phyloP scores from a whole-genome alignment of 2,329 filamentous ascomycete species.

The Trichophyton schoenleinii region DNA sequence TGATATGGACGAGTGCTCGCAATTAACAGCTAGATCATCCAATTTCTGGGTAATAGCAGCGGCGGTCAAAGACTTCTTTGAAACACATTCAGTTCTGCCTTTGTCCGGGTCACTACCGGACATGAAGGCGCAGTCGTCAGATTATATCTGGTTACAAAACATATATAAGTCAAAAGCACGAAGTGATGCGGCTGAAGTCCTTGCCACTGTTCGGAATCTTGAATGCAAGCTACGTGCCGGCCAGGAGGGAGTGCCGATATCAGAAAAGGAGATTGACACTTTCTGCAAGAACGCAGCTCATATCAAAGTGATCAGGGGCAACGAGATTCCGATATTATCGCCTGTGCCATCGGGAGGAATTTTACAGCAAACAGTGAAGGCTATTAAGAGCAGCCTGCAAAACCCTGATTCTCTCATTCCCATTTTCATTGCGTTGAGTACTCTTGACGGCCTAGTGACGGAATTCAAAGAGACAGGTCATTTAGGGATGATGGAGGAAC shows the following conservation, averaged over 20 bases:
- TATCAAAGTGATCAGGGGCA: conserved; percentile 69
- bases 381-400: conserved; percentile 26
- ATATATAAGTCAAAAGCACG: conserved; percentile 85
- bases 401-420: conserved; percentile 50
- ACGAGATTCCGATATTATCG: conserved; percentile 39
- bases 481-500: conserved; percentile 1
- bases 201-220: conserved; percentile 47
- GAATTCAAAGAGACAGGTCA: conserved; percentile 38
- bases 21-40: conserved; percentile 37
- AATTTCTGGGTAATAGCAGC: conserved; percentile 83
- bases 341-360: conserved; percentile 22
- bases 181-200: conserved; percentile 62
- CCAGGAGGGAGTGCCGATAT: conserved; percentile 40
- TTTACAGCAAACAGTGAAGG: conserved; percentile 32
- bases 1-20: conserved; percentile 49
- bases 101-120: conserved; percentile 81
- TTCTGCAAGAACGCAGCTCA: conserved; percentile 95
- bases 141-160: conserved; percentile 83
- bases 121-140: conserved; percentile 88
- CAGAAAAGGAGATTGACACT: conserved; percentile 64
- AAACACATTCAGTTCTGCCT: conserved; percentile 60
- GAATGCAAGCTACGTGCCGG: conserved; percentile 33
- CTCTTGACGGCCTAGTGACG: conserved; percentile 35
- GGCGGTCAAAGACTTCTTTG: conserved; percentile 66
- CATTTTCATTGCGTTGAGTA: conserved; percentile 55